Base-by-base conservation (phyloP, 441 rosid genomes). In the Adansonia gregorii region DNA sequence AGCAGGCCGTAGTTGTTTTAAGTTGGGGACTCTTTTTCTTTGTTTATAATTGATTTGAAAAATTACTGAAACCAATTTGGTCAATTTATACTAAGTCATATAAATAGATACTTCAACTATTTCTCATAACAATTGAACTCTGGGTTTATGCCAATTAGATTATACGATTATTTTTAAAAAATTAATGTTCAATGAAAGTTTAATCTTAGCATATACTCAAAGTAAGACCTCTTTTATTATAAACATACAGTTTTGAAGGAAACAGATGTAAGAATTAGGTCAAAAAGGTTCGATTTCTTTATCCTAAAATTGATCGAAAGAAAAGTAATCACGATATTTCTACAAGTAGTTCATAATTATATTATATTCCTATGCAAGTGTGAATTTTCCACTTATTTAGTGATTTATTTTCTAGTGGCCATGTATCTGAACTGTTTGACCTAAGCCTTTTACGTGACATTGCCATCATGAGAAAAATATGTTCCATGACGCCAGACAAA, bases 81-180 rank as follows among this genome's bases (percentile, higher is more conserved):
- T 46, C 45, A 52, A 71, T 35, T 27, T 8, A 54, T 20, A 31
- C 51, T 48, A 71, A 8, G 49, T 71, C 75, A 52, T 15, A 20
- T 8, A 54, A 71, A 49, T 12, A 14, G 59, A 22, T 59, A 46
- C 41, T 51, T 35, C 75, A 71, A 71, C 31, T n/a, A 9, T 71
- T 71, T 24, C 75, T 41, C 60, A 11, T 31, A 17, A 41, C 39
- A 35, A 35, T 35, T 49, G 54, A 49, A 49, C 3, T 9, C 45
- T 0, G 8, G 8, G 0, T 41, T 41, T 41, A 41, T 5, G 5
- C 1, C 45, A 41, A 41, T 41, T 41, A 6, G 1, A 4, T 41
- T 41, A 6, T 41, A 6, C 45, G 8, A 6, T 41, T 6, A 6
- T 41, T 41, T 41, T 41, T 41, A 41, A 41, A 41, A 41, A 41